phyloP scores from a whole-genome alignment of 2,329 filamentous ascomycete species.

The Epichloe amarillans region DNA sequence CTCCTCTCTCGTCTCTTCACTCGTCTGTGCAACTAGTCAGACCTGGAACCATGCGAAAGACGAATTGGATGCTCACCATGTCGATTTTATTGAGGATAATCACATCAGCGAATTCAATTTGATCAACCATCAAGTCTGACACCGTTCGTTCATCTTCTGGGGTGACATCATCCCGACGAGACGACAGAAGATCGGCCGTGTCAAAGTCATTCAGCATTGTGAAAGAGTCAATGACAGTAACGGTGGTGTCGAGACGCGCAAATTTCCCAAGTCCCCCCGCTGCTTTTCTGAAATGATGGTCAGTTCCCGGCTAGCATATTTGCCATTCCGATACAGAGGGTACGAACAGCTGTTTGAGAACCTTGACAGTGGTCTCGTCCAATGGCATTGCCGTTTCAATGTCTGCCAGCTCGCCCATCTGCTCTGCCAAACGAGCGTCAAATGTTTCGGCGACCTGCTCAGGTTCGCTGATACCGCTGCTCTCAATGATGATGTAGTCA shows the following conservation, averaged over 20 bases:
- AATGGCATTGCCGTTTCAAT: conserved; percentile 16
- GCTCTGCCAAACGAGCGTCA: conserved; percentile 39
- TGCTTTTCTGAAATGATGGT: conserved; percentile 23
- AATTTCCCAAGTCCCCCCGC: conserved; percentile 58
- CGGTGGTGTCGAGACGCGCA: conserved; percentile 55
- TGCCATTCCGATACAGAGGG: not conserved
- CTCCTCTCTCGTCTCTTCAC: conserved; percentile 28
- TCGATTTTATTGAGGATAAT: conserved; percentile 60
- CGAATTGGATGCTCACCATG: conserved; percentile 28
- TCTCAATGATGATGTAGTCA: conserved; percentile 62
- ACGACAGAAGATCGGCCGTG: conserved; percentile 53
- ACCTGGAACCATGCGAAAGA: not conserved
- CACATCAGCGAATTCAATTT: conserved; percentile 66
- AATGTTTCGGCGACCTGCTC: conserved; percentile 66
- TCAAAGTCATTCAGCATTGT: conserved; percentile 61
- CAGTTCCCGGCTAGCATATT: not conserved
- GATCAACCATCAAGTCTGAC: conserved; percentile 62
- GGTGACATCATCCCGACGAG: conserved; percentile 47
- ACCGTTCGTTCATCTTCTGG: conserved; percentile 60
- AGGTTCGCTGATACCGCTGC: conserved; percentile 57
- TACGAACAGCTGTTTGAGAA: conserved; percentile 23
- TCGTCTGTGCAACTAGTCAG: conserved; percentile 16
- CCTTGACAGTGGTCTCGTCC: conserved; percentile 21
- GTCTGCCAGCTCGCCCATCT: conserved; percentile 25
- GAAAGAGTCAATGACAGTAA: conserved; percentile 61